Evolutionary conservation across 768 basidiomycete genomes (phyloP), one percentile per base, ranked within the genome.

Genomic region (Phylloporus sp.): DNA sequence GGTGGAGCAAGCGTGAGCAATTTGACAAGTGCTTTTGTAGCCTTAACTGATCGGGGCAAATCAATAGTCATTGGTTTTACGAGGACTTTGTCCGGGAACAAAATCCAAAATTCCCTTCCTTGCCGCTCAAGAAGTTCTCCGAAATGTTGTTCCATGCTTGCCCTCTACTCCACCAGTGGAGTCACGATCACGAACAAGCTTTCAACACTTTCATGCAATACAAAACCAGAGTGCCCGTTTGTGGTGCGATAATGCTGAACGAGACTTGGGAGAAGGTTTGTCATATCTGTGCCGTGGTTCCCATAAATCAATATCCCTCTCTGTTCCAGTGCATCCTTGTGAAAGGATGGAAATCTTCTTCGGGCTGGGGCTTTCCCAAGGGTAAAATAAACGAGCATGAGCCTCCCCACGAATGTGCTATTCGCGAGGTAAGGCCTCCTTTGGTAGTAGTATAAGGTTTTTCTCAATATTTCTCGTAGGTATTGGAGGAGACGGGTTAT

Each of bases 371-470:
- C n/a, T 99, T 98, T 70, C 97, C 97, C 7, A 91, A 95, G 67
- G 97, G 97, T n/a, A 99, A 99, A 73, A 98, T 98, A 69, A 99
- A 99, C 62, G 86, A 95, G 67, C 81, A 88, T 53, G 97, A 99
- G 67, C 82, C 86, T 8, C 80, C 85, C 50, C 78, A 80, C 44
- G 79, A 78, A 49, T 99, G 97, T 70, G 97, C 95, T 3, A 78
- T 90, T 48, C 84, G 97, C 68, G 97, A 99, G 75, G 95, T 95
- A 55, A 49, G 81, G 52, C 47, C 48, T 22, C 22, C 31, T 36
- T 26, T 34, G n/a, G n/a, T 43, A 20, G 20, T 22, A 23, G 23
- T 24, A 38, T 31, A 11, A 40, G 28, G n/a, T 22, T 28, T 34
- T 59, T 20, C 53, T 60, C 55, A 61, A 20, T 42, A 8, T 45